Conservation (phyloP, 148 eudicot species). For the Rhododendron mucronatum region DNA sequence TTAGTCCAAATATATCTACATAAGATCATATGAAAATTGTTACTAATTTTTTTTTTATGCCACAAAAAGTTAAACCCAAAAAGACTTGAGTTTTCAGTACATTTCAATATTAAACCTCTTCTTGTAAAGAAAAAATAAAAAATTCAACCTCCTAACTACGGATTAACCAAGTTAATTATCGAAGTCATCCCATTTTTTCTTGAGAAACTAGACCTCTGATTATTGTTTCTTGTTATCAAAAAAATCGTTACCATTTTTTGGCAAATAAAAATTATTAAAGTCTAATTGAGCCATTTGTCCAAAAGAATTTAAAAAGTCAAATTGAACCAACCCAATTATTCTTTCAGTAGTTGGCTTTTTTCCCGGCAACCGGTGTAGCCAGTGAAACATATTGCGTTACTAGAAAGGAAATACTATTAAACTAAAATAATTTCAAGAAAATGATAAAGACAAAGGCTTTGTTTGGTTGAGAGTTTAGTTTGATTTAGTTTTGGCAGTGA, state of each 20-base stretch:
- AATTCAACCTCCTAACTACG: no score
- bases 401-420: neutral
- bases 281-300: neutral
- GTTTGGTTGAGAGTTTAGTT: no score
- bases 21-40: no score
- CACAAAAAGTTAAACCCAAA: no score
- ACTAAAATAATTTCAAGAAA: conserved; percentile 8
- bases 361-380: conserved; percentile 14
- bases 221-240: no score
- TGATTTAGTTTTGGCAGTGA: no score
- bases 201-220: neutral
- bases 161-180: neutral
- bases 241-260: neutral
- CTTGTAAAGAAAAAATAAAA: no score
- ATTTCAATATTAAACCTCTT: no score
- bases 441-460: conserved; percentile 20
- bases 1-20: no score
- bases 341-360: neutral
- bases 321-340: neutral
- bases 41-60: no score
- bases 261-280: neutral
- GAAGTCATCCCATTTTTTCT: no score
- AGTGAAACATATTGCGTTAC: conserved; percentile 1
- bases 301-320: neutral
- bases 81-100: no score